phyloP scores from a whole-genome alignment of 2,329 filamentous ascomycete genomes.

The Monilinia fructigena region DNA sequence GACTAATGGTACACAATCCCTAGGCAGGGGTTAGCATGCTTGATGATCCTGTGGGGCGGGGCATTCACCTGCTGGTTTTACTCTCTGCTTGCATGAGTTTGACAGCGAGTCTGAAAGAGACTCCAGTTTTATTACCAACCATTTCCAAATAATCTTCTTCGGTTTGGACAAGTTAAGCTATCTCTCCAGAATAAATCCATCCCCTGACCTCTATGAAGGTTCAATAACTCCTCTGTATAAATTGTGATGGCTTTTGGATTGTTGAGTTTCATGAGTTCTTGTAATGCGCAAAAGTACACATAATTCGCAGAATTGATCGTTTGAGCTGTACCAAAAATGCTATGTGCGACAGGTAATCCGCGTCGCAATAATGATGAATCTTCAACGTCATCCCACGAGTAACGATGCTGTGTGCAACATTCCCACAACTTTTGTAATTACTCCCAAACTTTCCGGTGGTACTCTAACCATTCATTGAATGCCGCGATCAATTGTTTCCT shows the following conservation, averaged over 20 bases:
- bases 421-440: slow-evolving; percentile 77
- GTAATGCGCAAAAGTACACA: slow-evolving; percentile 77
- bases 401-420: slow-evolving; percentile 86
- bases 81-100: slow-evolving; percentile 84
- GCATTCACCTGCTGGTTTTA: slow-evolving; percentile 44
- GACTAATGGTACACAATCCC: slow-evolving; percentile 78
- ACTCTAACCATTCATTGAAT: slow-evolving; percentile 82
- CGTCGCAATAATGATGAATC: slow-evolving; percentile 74
- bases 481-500: slow-evolving; percentile 74
- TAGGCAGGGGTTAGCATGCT: slow-evolving; percentile 28
- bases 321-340: slow-evolving; percentile 80
- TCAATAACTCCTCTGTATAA: slow-evolving; percentile 79
- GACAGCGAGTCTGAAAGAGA: slow-evolving; percentile 80
- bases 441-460: slow-evolving; percentile 63
- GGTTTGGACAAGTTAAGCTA: slow-evolving; percentile 76
- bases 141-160: slow-evolving; percentile 93
- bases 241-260: slow-evolving; percentile 67
- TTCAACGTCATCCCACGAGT: slow-evolving; percentile 85
- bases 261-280: slow-evolving; percentile 68
- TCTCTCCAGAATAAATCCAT: slow-evolving; percentile 93
- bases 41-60: slow-evolving; percentile 7
- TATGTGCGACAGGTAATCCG: slow-evolving; percentile 78
- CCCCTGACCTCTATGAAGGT: slow-evolving; percentile 82
- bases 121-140: slow-evolving; percentile 88
- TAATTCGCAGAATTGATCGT: slow-evolving; percentile 92